Conservation (phyloP, 768 basidiomycete genomes). For the Russula ochroleuca region DNA sequence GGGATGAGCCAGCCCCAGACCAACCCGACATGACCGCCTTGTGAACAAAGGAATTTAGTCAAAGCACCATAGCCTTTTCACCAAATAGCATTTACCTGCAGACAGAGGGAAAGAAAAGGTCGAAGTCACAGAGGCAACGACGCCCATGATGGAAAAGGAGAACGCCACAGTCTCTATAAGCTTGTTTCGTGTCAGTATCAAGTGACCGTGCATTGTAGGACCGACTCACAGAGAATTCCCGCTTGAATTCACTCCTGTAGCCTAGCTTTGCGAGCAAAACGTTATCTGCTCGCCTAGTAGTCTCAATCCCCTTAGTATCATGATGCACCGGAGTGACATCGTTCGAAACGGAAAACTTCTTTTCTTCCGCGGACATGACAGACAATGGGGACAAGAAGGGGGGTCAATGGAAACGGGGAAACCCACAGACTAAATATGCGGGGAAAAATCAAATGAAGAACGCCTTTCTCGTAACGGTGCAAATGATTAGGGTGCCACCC, state of each 20-base stretch:
- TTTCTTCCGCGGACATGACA: constrained; percentile 14
- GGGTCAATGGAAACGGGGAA: not conserved
- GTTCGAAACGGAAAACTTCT: constrained; percentile 4
- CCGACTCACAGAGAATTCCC: constrained; percentile 61
- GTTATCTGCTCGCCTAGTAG: constrained; percentile 43
- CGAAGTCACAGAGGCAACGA: constrained; percentile 63
- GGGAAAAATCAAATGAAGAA: constrained; percentile 1
- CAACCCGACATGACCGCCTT: constrained; percentile 74
- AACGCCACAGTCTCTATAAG: constrained; percentile 62
- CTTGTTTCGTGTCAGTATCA: constrained; percentile 31
- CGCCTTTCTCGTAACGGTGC: not conserved
- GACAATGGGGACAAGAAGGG: not conserved
- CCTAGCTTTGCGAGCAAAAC: constrained; percentile 58
- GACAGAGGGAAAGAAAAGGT: constrained; percentile 60
- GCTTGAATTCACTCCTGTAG: constrained; percentile 67
- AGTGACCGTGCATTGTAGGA: not conserved
- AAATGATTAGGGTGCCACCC: not conserved
- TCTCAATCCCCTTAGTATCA: not conserved
- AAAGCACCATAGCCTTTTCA: not conserved
- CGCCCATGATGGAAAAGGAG: constrained; percentile 68
- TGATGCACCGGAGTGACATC: constrained; percentile 1
- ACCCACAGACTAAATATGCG: constrained; percentile 4
- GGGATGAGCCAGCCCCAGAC: constrained; percentile 77
- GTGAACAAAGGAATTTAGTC: not conserved
- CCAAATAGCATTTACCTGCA: constrained; percentile 42